phyloP scores from a whole-genome alignment of 1,139 yeast genomes.

The Hyphopichia pseudoburtonii region DNA sequence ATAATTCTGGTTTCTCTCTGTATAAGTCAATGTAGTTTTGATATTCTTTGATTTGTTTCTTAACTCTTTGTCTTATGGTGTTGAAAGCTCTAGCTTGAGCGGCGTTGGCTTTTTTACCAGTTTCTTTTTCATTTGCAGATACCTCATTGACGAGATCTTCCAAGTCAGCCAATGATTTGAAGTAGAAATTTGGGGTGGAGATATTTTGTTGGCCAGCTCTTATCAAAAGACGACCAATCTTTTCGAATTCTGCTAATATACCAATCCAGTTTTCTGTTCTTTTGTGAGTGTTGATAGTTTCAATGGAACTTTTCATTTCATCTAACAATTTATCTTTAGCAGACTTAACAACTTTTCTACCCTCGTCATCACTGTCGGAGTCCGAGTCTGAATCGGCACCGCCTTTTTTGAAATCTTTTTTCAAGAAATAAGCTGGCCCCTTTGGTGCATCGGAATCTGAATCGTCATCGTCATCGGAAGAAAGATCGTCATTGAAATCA shows the following conservation, averaged over 20 bases:
- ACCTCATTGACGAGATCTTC: conserved; percentile 68
- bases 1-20: conserved; percentile 70
- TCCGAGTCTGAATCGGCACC: conserved; percentile 51
- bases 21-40: conserved; percentile 58
- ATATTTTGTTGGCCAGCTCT: conserved; percentile 76
- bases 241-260: conserved; percentile 77
- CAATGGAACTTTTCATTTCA: conserved; percentile 72
- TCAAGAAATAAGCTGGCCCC: conserved; percentile 60
- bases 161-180: conserved; percentile 67
- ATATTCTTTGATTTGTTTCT: conserved; percentile 72
- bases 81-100: conserved; percentile 85
- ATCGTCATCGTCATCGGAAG: conserved; percentile 42
- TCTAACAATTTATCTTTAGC: conserved; percentile 92
- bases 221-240: conserved; percentile 62
- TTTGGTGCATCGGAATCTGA: conserved; percentile 44
- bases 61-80: conserved; percentile 84
- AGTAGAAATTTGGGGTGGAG: conserved; percentile 68
- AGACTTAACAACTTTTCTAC: conserved; percentile 83
- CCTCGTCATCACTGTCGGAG: conserved; percentile 61
- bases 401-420: conserved; percentile 53
- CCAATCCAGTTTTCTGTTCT: conserved; percentile 79
- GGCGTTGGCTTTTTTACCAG: conserved; percentile 75
- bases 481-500: conserved; percentile 34
- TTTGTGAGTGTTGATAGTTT: conserved; percentile 68
- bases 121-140: conserved; percentile 55